Conservation (phyloP, 495 filamentous ascomycete genomes). For the Barbatosphaeria neglecta region DNA sequence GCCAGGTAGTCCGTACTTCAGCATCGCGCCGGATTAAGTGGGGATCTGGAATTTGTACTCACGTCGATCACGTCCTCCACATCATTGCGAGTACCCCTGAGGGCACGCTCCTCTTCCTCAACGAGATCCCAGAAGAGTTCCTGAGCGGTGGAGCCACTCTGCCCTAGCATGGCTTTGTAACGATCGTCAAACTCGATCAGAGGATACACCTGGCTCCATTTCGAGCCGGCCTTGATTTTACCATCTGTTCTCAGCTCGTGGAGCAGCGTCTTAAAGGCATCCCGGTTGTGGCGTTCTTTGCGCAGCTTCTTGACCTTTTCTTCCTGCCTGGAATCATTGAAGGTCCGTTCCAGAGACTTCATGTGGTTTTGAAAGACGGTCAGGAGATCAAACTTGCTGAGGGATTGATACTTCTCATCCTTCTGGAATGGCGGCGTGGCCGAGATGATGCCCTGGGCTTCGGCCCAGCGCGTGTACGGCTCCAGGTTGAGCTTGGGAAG, state of each 20-base stretch:
- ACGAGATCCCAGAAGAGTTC: constrained; percentile 96
- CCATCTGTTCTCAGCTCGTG: constrained; percentile 60
- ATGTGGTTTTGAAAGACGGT: constrained; percentile 91
- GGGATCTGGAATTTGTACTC: constrained; percentile 19
- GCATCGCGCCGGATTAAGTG: no score
- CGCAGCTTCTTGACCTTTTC: constrained; percentile 71
- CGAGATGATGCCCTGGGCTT: constrained; percentile 73
- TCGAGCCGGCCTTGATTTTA: constrained; percentile 81
- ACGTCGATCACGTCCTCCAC: constrained; percentile 87
- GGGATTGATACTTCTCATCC: constrained; percentile 78
- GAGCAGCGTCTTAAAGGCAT: constrained; percentile 64
- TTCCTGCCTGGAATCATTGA: constrained; percentile 79
- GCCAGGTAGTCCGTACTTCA: no score
- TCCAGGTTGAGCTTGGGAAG: constrained; percentile 79
- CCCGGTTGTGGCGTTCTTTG: constrained; percentile 74
- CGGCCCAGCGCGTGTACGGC: constrained; percentile 90
- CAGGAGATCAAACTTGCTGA: constrained; percentile 83
- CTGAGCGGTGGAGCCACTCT: constrained; percentile 76
- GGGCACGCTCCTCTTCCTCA: constrained; percentile 79
- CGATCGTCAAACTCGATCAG: constrained; percentile 70
- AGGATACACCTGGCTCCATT: constrained; percentile 78
- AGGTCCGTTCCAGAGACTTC: constrained; percentile 75
- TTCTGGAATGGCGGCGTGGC: constrained; percentile 67
- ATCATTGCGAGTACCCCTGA: constrained; percentile 72
- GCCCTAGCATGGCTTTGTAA: constrained; percentile 76